These are phyloP conservation scores for Coemansia sp. DNA, from an alignment of 192 early-diverging fungal species.

Conservation along the genomic window DNA sequence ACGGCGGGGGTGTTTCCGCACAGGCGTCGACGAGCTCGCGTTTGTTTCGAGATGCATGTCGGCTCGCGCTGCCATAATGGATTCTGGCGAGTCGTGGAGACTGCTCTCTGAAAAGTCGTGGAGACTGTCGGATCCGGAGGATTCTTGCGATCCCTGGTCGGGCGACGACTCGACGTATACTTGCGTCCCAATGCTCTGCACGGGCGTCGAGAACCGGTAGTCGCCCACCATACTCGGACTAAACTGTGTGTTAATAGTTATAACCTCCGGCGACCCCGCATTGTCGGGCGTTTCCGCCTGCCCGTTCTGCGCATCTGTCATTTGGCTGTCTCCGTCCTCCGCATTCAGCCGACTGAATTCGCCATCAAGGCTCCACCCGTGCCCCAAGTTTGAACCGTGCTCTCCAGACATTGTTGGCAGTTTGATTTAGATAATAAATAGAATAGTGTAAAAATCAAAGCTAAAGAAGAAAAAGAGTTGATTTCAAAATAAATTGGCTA, in stretches of 20 bases:
- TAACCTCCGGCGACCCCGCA: constrained; percentile 9
- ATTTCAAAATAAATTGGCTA: neutral
- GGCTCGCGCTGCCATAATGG: no score
- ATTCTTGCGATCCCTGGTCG: neutral
- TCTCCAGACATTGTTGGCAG: neutral
- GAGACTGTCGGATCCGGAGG: neutral
- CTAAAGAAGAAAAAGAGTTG: no score
- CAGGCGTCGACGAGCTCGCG: neutral
- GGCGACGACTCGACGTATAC: neutral
- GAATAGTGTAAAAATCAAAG: neutral
- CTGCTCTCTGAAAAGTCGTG: neutral
- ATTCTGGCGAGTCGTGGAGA: no score
- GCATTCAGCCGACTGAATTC: neutral
- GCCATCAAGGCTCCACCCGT: neutral
- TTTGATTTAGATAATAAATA: constrained; percentile 1
- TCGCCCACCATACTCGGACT: constrained; percentile 5
- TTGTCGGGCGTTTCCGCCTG: no score
- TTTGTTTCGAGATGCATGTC: no score
- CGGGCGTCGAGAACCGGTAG: neutral
- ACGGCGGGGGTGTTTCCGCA: constrained; percentile 3
- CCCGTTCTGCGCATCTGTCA: neutral
- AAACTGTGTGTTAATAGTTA: constrained; percentile 21
- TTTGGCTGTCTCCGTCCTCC: neutral
- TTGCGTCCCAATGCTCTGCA: neutral
- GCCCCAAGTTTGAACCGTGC: neutral